A percentile compares a stretch with the other conserved stretches of the same genome.
phyloP scores from a whole-genome alignment of 331 rosid species.

The Ulmus americana region DNA sequence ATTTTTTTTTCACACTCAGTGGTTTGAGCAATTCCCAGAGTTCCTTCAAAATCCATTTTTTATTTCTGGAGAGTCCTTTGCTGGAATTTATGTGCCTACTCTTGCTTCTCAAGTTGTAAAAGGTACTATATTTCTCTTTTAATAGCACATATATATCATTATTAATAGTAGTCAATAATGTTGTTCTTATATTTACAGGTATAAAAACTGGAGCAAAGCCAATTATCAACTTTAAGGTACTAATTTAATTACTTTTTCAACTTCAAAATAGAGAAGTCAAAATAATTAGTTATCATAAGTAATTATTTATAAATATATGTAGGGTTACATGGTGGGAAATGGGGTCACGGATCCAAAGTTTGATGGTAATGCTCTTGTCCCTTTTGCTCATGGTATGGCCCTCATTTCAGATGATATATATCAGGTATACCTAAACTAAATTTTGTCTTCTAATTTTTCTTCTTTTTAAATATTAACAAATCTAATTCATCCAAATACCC shows the following conservation, averaged over 20 bases:
- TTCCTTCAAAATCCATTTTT: slow-evolving; percentile 38
- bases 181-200: slow-evolving; percentile 16
- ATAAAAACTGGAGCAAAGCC: slow-evolving; percentile 31
- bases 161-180: neutral
- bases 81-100: slow-evolving; percentile 50
- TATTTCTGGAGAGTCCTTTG: slow-evolving; percentile 48
- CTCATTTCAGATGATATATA: slow-evolving; percentile 40
- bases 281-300: neutral
- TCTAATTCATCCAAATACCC: neutral
- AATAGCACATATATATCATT: neutral
- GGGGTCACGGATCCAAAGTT: slow-evolving; percentile 40
- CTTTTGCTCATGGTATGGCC: slow-evolving; percentile 58
- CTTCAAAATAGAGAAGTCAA: too few species aligned
- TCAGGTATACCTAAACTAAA: slow-evolving; percentile 17
- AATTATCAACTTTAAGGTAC: slow-evolving; percentile 37
- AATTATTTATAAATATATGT: neutral
- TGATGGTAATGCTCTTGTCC: slow-evolving; percentile 50
- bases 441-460: neutral
- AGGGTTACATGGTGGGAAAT: slow-evolving; percentile 58
- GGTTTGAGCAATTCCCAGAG: slow-evolving; percentile 44
- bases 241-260: neutral
- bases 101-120: slow-evolving; percentile 37
- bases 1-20: slow-evolving; percentile 16
- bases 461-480: neutral
- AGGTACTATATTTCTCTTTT: slow-evolving; percentile 11